Conservation (phyloP, 345 rosid species). For the Corymbia maculata region DNA sequence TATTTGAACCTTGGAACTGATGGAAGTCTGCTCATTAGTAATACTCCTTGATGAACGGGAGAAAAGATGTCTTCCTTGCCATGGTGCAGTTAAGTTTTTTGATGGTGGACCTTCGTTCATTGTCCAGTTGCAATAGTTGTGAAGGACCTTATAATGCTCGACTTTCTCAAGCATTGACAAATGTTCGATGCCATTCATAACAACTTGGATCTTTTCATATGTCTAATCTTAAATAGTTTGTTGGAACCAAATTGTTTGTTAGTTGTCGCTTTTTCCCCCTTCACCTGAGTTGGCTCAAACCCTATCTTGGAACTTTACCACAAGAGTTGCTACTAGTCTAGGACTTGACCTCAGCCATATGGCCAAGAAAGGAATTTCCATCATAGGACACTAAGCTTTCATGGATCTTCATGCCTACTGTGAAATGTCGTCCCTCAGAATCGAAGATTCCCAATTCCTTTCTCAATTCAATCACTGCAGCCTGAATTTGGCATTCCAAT, state of each 20-base stretch:
- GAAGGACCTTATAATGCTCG: not conserved
- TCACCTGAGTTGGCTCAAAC: not conserved
- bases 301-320: not conserved
- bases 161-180: not conserved
- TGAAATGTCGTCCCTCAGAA: not conserved
- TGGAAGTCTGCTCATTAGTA: not conserved
- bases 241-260: not conserved
- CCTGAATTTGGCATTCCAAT: not conserved
- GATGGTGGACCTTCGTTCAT: not conserved
- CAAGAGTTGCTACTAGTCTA: not conserved
- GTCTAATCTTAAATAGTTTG: not conserved
- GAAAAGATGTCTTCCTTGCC: not conserved
- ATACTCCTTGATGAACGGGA: not conserved
- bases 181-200: not conserved
- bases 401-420: not conserved
- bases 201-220: not conserved
- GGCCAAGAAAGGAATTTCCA: not conserved
- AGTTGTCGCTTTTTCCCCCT: not conserved
- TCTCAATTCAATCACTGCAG: not conserved
- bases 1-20: not conserved
- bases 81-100: not conserved
- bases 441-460: not conserved
- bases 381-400: not conserved
- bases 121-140: not conserved
- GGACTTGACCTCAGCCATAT: not conserved